phyloP scores from a whole-genome alignment of 371 early-diverging fungal species.

The Mucor indicus region DNA sequence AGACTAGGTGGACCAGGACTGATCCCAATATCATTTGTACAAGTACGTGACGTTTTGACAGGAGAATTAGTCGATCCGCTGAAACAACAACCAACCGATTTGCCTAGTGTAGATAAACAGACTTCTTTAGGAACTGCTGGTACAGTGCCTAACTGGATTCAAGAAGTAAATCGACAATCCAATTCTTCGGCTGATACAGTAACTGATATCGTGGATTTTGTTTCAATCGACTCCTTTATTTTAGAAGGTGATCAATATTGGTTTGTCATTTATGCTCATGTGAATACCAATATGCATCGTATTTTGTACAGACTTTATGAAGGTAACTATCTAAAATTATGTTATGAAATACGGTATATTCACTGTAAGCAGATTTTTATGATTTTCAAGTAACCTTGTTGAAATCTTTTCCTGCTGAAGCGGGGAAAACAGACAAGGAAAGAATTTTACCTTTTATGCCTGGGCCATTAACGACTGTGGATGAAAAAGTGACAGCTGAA shows the following conservation, averaged over 20 bases:
- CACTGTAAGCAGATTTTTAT: constrained; percentile 70
- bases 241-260: constrained; percentile 57
- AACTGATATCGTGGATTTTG: constrained; percentile 51
- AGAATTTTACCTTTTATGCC: constrained; percentile 73
- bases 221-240: constrained; percentile 56
- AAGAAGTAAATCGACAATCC: no score
- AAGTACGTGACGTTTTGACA: constrained; percentile 67
- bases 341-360: no score
- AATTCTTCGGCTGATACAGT: no score
- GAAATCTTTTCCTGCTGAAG: constrained; percentile 63
- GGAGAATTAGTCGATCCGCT: constrained; percentile 75
- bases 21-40: constrained; percentile 77
- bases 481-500: constrained; percentile 46
- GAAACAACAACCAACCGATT: constrained; percentile 49
- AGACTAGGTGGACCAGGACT: constrained; percentile 71
- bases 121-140: no score
- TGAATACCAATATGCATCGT: constrained; percentile 41
- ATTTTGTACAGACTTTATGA: constrained; percentile 67
- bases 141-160: constrained; percentile 42
- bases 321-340: no score
- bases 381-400: constrained; percentile 69
- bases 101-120: constrained; percentile 45
- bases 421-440: constrained; percentile 55
- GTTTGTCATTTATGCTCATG: constrained; percentile 58
- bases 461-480: constrained; percentile 48